Percentiles rank a stretch among this genome's conserved stretches.
Evolutionary conservation across 2,329 filamentous ascomycete genomes (phyloP).

Genomic region (Penicillium sp.): DNA sequence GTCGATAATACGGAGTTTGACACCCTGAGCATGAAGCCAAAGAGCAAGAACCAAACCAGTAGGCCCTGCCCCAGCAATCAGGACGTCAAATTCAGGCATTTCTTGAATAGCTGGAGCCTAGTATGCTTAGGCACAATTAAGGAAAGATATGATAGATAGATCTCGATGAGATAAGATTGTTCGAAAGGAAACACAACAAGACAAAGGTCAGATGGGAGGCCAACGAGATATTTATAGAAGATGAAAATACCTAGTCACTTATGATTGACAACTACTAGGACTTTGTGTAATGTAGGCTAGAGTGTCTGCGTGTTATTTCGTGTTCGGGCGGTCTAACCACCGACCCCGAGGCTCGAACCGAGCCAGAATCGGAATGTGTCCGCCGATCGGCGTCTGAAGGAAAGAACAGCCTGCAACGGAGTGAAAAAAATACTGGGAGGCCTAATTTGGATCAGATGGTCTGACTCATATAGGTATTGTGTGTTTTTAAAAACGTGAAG

Average conservation of each 20-base stretch:
- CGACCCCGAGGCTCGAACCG: slow-evolving; percentile 12
- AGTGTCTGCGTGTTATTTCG: not conserved
- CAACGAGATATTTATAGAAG: not conserved
- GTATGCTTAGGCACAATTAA: not conserved
- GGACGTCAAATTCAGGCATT: slow-evolving; percentile 21
- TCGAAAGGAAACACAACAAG: not conserved
- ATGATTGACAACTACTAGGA: not conserved
- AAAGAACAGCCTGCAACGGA: no score
- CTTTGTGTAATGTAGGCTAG: not conserved
- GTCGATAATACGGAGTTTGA: slow-evolving; percentile 48
- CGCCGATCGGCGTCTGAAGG: slow-evolving; percentile 8
- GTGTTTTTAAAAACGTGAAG: no score
- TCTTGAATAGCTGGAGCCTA: not conserved
- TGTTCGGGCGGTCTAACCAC: slow-evolving; percentile 13
- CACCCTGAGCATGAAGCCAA: slow-evolving; percentile 29
- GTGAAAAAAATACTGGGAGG: no score
- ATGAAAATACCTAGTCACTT: not conserved
- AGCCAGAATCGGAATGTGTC: slow-evolving; percentile 6
- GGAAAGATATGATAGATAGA: not conserved
- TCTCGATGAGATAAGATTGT: not conserved
- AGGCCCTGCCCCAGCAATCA: slow-evolving; percentile 33
- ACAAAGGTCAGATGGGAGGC: no score
- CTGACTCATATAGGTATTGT: no score
- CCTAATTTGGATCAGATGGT: no score
- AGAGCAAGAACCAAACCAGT: slow-evolving; percentile 35